Evolutionary conservation across 192 early-diverging fungal species (phyloP), one percentile per base, ranked within the genome.

Genomic region (Coemansia sp.): DNA sequence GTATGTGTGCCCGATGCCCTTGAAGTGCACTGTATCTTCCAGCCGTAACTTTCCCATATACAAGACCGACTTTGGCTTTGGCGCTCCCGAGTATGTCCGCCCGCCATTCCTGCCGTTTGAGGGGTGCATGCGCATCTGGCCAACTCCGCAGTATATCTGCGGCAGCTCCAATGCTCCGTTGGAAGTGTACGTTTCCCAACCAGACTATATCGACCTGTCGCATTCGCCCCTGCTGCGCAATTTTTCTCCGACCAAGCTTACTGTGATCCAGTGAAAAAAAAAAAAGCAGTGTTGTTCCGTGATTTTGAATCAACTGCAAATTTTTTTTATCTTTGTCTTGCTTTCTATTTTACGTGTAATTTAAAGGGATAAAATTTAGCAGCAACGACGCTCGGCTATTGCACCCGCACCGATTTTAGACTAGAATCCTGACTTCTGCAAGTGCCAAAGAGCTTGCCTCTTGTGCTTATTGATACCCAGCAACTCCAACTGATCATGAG

Each of bases 101-200:
- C 67, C 74, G 40, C 74, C 74, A 11, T 77, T 60, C 34, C 44
- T 77, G 20, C 74, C 74, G 0, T 77, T 60, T 12, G 74, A 77
- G 23, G 74, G 74, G 3, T 77, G 74, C 40, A n/a, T 69, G 67
- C 67, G 74, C 26, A 53, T 77, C 34, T 77, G 74, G 74, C 74
- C 74, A 0, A 69, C 67, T 0, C 74, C 74, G 8, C 36, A 46
- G 36, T 48, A 43, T 23, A 37, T 41, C 3, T 2, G 9, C 3
- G 58, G 57, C 10, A 18, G 42, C 0, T 42, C 11, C 3, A 58
- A 52, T 2, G 68, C 67, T 10, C 44, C 60, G 6, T 49, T 77
- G 6, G 67, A 77, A 30, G 49, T 77, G 3, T 77, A 77, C 20
- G 6, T 71, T 6, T 66, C 74, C 15, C 68, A 57, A 40, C 74